Evolutionary conservation across 768 basidiomycete species (phyloP).

Genomic region (Lepiota venenata): DNA sequence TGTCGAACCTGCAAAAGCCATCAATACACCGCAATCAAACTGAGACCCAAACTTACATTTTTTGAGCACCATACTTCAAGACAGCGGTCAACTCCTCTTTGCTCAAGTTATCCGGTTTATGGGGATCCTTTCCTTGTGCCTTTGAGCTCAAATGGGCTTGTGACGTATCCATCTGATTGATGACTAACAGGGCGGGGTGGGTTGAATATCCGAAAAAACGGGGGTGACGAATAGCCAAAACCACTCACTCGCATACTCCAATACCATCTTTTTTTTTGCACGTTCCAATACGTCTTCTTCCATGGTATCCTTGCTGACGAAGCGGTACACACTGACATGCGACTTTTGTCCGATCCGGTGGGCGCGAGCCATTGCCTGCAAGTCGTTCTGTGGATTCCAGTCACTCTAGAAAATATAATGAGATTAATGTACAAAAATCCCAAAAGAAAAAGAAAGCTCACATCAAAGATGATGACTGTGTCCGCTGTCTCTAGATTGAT

Average conservation of each 20-base stretch:
- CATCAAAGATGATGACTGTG: conserved; percentile 99
- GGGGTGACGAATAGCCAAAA: neutral
- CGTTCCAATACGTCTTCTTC: conserved; percentile 98
- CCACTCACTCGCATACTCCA: conserved; percentile 96
- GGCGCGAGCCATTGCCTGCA: conserved; percentile 99
- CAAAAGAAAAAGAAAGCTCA: conserved; percentile 38
- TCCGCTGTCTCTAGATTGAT: conserved; percentile 99
- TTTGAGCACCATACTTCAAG: conserved; percentile 97
- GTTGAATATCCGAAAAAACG: conserved; percentile 2
- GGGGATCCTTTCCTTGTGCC: conserved; percentile 57
- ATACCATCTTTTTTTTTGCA: conserved; percentile 99
- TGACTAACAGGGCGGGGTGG: conserved; percentile 53
- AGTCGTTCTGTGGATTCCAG: conserved; percentile 98
- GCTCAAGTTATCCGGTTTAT: conserved; percentile 81
- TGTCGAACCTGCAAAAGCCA: conserved; percentile 76
- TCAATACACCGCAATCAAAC: conserved; percentile 5
- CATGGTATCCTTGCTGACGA: conserved; percentile 99
- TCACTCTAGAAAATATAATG: conserved; percentile 61
- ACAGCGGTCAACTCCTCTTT: conserved; percentile 98
- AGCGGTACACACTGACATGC: conserved; percentile 97
- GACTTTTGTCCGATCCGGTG: conserved; percentile 99
- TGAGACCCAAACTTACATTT: conserved; percentile 60
- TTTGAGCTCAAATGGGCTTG: conserved; percentile 93
- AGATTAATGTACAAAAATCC: neutral
- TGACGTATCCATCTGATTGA: conserved; percentile 99